phyloP scores from a whole-genome alignment of 169 alveolate species.

The Plasmodium vivax region DNA sequence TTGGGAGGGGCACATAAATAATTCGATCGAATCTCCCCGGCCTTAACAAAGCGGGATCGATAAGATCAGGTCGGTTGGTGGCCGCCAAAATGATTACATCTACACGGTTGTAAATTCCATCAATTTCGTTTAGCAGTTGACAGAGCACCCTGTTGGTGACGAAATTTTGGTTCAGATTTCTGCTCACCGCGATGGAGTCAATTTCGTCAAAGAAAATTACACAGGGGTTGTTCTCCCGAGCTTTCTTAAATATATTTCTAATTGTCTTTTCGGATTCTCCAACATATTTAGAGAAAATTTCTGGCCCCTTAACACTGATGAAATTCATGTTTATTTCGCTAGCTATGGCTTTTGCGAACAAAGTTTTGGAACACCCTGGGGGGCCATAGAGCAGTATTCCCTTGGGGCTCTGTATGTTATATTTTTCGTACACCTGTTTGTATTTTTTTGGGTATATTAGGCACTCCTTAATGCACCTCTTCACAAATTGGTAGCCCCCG shows the following conservation, averaged over 20 bases:
- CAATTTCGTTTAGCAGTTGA: slow-evolving; percentile 99
- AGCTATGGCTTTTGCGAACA: slow-evolving; percentile 99
- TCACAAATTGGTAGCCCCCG: slow-evolving; percentile 98
- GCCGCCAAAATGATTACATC: slow-evolving; percentile 98
- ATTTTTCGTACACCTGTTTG: slow-evolving; percentile 89
- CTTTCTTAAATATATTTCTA: slow-evolving; percentile 96
- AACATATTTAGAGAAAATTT: slow-evolving; percentile 98
- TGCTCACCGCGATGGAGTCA: slow-evolving; percentile 92
- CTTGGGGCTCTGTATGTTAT: slow-evolving; percentile 94
- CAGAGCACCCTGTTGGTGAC: slow-evolving; percentile 97
- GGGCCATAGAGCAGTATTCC: slow-evolving; percentile 99
- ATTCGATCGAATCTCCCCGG: slow-evolving; percentile 99
- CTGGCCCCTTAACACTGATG: slow-evolving; percentile 99
- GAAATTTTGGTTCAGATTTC: slow-evolving; percentile 67
- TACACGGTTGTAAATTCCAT: slow-evolving; percentile 92
- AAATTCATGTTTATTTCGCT: slow-evolving; percentile 98
- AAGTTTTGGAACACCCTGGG: slow-evolving; percentile 99
- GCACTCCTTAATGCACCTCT: slow-evolving; percentile 93
- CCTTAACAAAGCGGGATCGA: slow-evolving; percentile 97
- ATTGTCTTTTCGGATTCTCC: slow-evolving; percentile 99
- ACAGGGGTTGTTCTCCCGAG: slow-evolving; percentile 97
- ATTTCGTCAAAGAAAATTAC: slow-evolving; percentile 98
- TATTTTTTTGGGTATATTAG: slow-evolving; percentile 98
- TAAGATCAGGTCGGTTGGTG: slow-evolving; percentile 97
- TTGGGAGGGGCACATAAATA: slow-evolving; percentile 98